Base-by-base conservation (phyloP, 2,329 filamentous ascomycete species). In the Lecanicillium sp. region DNA sequence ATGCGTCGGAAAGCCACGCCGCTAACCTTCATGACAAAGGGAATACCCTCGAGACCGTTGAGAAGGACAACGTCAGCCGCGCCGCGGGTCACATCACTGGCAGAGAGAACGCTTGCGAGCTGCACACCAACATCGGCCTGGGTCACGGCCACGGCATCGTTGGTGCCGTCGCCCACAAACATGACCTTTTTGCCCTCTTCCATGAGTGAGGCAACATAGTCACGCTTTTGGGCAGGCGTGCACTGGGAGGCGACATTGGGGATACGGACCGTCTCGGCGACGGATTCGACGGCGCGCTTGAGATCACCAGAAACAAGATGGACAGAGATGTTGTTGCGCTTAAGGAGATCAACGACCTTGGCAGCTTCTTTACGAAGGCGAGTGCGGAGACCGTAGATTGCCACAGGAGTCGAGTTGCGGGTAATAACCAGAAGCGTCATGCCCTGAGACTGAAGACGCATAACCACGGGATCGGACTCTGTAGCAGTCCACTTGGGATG, bases 131-230 rank as follows among this genome's bases (percentile, higher is more conserved):
- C 62, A 28, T 70, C 63, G 17, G 79, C 75, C 47, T 74, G 68
- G 3, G 75, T 70, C 4, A 83, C 63, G 2, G 78, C 78, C 4
- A 72, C 63, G 1, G 78, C 74, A 48, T 82, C 78, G 50, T 82
- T 82, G 7, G 74, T 78, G 9, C 78, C 78, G 47, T 82, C 78
- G 22, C 78, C 78, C 29, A 70, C 64, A 56, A 82, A 82, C 39
- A 81, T 57, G 39, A 76, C 66, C 17, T 32, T 41, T 19, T 49
- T 51, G n/a, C 45, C 48, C 14, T 46, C 19, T 14, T 43, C 43
- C 37, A 64, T 59, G 32, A 70, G 54, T 2, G 38, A 40, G 36
- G 60, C 54, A 37, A 80, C 57, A 50, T 78, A 80, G 3, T 58
- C 51, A 17, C 67, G 62, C 49, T 82, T 82, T 44, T 75, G 64